These are phyloP conservation scores for Phyllostachys edulis DNA, from an alignment of 176 grass and related monocot species.

Conservation along the genomic window DNA sequence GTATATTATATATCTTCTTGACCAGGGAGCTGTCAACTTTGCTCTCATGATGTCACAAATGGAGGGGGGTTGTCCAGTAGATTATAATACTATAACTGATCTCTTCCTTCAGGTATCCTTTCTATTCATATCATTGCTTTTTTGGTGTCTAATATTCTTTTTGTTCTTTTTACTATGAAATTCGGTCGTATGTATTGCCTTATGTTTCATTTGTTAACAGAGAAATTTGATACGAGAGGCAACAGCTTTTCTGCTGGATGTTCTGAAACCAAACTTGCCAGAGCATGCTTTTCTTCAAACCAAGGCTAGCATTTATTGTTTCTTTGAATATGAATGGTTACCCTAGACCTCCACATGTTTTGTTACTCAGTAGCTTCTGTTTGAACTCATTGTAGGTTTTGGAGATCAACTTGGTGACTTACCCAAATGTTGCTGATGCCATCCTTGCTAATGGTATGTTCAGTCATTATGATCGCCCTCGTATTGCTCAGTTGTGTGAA, in stretches of 20 bases:
- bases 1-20: slow-evolving; percentile 1
- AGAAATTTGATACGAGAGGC: slow-evolving; percentile 92
- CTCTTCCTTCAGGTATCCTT: slow-evolving; percentile 86
- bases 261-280: slow-evolving; percentile 88
- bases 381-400: slow-evolving; percentile 68
- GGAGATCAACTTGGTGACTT: slow-evolving; percentile 97
- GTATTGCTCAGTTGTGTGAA: slow-evolving; percentile 98
- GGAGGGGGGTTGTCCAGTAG: slow-evolving; percentile 90
- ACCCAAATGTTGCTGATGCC: slow-evolving; percentile 98
- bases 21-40: slow-evolving; percentile 91
- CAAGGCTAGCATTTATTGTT: slow-evolving; percentile 53
- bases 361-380: not conserved
- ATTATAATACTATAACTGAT: slow-evolving; percentile 95
- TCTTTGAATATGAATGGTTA: not conserved
- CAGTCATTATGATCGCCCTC: slow-evolving; percentile 94
- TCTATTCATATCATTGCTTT: slow-evolving; percentile 25
- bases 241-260: slow-evolving; percentile 93
- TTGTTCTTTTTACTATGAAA: not conserved
- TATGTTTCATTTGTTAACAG: slow-evolving; percentile 36
- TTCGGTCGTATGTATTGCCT: not conserved
- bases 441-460: slow-evolving; percentile 99
- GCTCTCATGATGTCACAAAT: slow-evolving; percentile 99
- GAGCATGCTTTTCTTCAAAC: slow-evolving; percentile 96
- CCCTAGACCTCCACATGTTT: not conserved
- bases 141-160: slow-evolving; percentile 28